A percentile compares a stretch with the other conserved stretches of the same genome.
phyloP scores from a whole-genome alignment of 2,329 filamentous ascomycete genomes.

The Colletotrichum incanum region DNA sequence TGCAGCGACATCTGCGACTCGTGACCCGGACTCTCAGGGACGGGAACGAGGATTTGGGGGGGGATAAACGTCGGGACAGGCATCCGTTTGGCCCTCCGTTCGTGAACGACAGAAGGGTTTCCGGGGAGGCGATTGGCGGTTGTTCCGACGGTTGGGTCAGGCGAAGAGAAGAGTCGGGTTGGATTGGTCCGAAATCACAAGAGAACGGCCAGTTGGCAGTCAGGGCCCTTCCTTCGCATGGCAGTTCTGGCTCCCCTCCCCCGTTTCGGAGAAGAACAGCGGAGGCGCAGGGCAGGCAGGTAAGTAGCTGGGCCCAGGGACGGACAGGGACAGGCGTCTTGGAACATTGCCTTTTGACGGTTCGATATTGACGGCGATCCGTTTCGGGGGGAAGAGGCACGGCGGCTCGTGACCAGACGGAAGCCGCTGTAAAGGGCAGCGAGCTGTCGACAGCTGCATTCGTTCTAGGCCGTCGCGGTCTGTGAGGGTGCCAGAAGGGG shows the following conservation, averaged over 20 bases:
- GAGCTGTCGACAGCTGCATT: slow-evolving; percentile 32
- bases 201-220: slow-evolving; percentile 19
- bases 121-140: slow-evolving; percentile 39
- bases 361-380: slow-evolving; percentile 34
- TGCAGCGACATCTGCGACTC: slow-evolving; percentile 32
- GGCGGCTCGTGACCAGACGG: slow-evolving; percentile 38
- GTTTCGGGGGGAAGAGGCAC: slow-evolving; percentile 39
- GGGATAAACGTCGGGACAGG: slow-evolving; percentile 28
- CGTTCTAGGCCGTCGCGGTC: slow-evolving; percentile 36
- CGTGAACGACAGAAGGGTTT: slow-evolving; percentile 6
- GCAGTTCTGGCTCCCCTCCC: not conserved
- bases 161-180: slow-evolving; percentile 11
- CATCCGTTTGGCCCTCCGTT: slow-evolving; percentile 27
- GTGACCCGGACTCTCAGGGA: slow-evolving; percentile 33
- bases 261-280: slow-evolving; percentile 24
- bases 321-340: slow-evolving; percentile 32
- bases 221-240: slow-evolving; percentile 2
- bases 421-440: slow-evolving; percentile 37
- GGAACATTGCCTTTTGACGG: slow-evolving; percentile 18
- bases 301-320: slow-evolving; percentile 33
- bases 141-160: slow-evolving; percentile 35
- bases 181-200: slow-evolving; percentile 38
- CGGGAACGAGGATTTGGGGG: slow-evolving; percentile 12
- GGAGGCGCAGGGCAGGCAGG: slow-evolving; percentile 28
- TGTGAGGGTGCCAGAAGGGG: slow-evolving; percentile 35